Percentiles rank a stretch among this genome's conserved stretches.
phyloP scores from a whole-genome alignment of 768 basidiomycete species.

The Rhizopogon roseolus region DNA sequence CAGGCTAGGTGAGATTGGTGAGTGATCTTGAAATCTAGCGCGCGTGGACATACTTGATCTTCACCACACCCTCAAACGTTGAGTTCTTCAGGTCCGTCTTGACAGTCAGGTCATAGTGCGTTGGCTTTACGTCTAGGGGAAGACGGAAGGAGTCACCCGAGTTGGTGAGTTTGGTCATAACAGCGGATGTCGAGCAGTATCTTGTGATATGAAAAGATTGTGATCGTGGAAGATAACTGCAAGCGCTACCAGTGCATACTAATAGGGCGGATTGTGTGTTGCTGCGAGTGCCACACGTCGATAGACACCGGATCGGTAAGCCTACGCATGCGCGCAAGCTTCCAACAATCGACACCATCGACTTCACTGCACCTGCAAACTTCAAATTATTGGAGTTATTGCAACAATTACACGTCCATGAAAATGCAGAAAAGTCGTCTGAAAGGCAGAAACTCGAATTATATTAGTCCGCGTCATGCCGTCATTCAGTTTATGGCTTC shows the following conservation, averaged over 20 bases:
- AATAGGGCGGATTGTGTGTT: neutral
- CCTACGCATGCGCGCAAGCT: conserved; percentile 1
- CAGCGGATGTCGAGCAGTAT: conserved; percentile 10
- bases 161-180: conserved; percentile 4
- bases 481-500: too few species aligned
- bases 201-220: neutral
- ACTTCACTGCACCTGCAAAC: neutral
- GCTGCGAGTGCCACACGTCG: neutral
- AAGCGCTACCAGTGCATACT: neutral
- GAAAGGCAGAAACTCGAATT: too few species aligned
- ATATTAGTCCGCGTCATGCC: too few species aligned
- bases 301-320: neutral
- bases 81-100: conserved; percentile 79
- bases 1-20: conserved; percentile 38
- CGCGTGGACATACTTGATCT: conserved; percentile 49
- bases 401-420: too few species aligned
- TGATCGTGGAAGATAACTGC: neutral
- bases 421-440: too few species aligned
- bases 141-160: conserved; percentile 38
- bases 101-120: conserved; percentile 75
- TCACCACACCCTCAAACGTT: conserved; percentile 72
- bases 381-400: too few species aligned
- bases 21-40: neutral
- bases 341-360: conserved; percentile 12
- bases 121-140: conserved; percentile 61